A percentile compares a stretch with the other conserved stretches of the same genome.
Conservation (phyloP, 192 early-diverging fungal genomes). For the Pecoramyces ruminantium region DNA sequence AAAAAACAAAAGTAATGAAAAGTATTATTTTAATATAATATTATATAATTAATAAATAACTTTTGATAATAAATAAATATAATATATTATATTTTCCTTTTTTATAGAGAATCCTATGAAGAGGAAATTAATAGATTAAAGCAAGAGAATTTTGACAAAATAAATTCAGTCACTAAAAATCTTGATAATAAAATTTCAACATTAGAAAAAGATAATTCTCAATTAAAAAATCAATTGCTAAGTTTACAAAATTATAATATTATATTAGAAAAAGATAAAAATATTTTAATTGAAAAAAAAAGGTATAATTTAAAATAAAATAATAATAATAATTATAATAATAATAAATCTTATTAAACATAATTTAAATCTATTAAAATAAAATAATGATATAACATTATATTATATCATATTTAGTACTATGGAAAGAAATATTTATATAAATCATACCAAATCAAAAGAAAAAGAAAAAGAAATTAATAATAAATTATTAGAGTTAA, state of each 20-base stretch:
- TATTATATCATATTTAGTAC: no score
- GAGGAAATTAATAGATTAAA: not conserved
- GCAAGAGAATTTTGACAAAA: not conserved
- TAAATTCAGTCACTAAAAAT: not conserved
- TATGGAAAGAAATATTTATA: not conserved
- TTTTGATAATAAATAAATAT: no score
- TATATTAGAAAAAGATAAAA: not conserved
- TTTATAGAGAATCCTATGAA: not conserved
- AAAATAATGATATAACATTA: no score
- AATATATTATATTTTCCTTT: no score
- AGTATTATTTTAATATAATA: no score
- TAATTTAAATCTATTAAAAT: no score
- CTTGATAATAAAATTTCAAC: not conserved
- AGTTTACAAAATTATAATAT: not conserved
- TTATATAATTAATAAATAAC: no score
- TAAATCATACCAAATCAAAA: not conserved
- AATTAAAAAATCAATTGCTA: not conserved
- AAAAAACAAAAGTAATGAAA: not conserved
- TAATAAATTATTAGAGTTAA: not conserved
- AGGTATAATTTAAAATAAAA: not conserved
- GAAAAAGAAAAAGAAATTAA: not conserved
- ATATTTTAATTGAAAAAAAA: not conserved
- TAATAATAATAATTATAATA: no score
- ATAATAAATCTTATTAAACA: no score
- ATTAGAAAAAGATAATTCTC: not conserved